Evolutionary conservation across 2,329 filamentous ascomycete species (phyloP).

Genomic region (Magnaporthiopsis rhizophila): DNA sequence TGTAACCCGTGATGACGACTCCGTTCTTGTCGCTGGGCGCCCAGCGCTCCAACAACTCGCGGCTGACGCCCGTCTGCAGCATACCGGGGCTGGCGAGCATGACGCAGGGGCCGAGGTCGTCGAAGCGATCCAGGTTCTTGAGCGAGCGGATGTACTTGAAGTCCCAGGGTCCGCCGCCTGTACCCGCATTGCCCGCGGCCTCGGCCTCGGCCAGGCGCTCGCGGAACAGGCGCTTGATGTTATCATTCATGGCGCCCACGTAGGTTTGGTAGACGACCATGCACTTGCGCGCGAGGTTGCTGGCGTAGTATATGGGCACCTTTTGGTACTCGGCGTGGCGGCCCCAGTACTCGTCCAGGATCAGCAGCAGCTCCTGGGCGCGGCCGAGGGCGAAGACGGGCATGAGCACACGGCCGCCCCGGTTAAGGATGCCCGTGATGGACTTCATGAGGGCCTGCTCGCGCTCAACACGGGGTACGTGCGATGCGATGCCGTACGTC

Average conservation of each 20-base stretch:
- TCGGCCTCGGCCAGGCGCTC: constrained; percentile 89
- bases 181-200: constrained; percentile 57
- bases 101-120: constrained; percentile 90
- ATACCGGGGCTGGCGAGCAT: constrained; percentile 98
- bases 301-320: constrained; percentile 94
- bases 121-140: constrained; percentile 89
- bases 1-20: constrained; percentile 98
- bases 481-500: constrained; percentile 91
- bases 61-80: constrained; percentile 91
- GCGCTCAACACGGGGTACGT: constrained; percentile 81
- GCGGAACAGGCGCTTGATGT: constrained; percentile 91
- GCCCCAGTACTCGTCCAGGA: constrained; percentile 94
- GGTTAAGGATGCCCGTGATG: constrained; percentile 82
- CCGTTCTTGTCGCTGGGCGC: constrained; percentile 94
- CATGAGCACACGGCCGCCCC: constrained; percentile 86
- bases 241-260: constrained; percentile 97
- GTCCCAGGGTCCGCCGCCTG: constrained; percentile 79
- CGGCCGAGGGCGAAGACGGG: constrained; percentile 91
- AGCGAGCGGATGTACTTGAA: constrained; percentile 90
- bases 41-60: constrained; percentile 90
- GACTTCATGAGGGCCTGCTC: constrained; percentile 94
- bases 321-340: constrained; percentile 83
- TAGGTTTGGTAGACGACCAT: constrained; percentile 99
- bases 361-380: constrained; percentile 88
- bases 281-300: constrained; percentile 88